Conservation (phyloP, 2,329 filamentous ascomycete genomes). For the Botrytis deweyae region DNA sequence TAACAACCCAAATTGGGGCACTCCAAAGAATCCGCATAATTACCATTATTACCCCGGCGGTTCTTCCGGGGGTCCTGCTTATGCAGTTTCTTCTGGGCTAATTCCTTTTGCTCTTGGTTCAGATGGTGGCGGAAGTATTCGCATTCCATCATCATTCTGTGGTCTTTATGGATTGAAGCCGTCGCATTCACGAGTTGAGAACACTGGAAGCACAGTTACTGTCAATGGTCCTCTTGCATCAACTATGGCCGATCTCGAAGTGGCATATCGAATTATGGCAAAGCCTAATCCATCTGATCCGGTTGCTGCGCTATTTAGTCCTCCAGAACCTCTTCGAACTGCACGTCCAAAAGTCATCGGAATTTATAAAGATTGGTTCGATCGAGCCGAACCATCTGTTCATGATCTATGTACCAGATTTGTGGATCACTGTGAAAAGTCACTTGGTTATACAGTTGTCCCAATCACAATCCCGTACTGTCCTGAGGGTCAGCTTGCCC, state of each 20-base stretch:
- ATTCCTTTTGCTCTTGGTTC: conserved; percentile 75
- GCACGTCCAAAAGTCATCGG: conserved; percentile 62
- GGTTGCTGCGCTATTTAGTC: conserved; percentile 59
- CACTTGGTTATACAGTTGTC: conserved; percentile 51
- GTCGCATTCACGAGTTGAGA: conserved; percentile 67
- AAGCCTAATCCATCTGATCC: conserved; percentile 64
- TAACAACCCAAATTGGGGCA: conserved; percentile 81
- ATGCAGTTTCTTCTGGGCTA: conserved; percentile 68
- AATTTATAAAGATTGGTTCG: conserved; percentile 67
- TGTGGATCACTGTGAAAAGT: conserved; percentile 56
- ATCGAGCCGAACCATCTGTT: conserved; percentile 64
- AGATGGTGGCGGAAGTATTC: conserved; percentile 74
- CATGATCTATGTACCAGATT: conserved; percentile 59
- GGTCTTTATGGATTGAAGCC: conserved; percentile 75
- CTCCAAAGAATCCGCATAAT: conserved; percentile 75
- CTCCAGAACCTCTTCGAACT: conserved; percentile 47
- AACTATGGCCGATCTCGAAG: conserved; percentile 73
- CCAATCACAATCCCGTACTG: conserved; percentile 66
- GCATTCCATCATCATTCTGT: conserved; percentile 38
- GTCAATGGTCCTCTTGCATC: conserved; percentile 75
- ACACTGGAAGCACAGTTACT: conserved; percentile 53
- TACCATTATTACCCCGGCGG: conserved; percentile 73
- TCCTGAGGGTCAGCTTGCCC: conserved; percentile 72
- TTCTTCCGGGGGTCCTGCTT: conserved; percentile 89
- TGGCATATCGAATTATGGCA: conserved; percentile 80